A percentile compares a stretch with the other conserved stretches of the same genome.
Evolutionary conservation across 176 grass and related monocot genomes (phyloP).

Genomic region (Juncus inflexus): DNA sequence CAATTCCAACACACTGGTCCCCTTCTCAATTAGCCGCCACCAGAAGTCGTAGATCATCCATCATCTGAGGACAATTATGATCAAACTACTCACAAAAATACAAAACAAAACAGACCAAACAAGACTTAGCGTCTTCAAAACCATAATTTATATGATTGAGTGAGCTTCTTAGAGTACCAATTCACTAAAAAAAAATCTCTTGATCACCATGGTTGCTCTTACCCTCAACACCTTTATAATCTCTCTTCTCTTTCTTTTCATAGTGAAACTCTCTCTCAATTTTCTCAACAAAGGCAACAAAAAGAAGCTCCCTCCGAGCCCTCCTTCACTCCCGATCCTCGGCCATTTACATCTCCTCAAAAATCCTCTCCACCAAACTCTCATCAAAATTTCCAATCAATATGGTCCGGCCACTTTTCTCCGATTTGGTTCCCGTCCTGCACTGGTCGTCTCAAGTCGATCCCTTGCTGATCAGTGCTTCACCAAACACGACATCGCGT

Average conservation of each 20-base stretch:
- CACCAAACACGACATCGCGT: conserved; percentile 27
- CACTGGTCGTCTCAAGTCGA: conserved; percentile 20
- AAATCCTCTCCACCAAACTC: conserved; percentile 14
- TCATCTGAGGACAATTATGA: no score
- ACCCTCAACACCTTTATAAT: background rate
- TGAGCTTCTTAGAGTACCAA: no score
- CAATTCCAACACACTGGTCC: no score
- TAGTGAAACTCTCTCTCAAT: background rate
- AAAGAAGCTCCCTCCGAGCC: conserved; percentile 18
- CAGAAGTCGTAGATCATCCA: no score
- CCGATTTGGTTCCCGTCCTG: conserved; percentile 16
- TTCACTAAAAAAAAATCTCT: no score
- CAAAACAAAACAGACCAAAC: no score
- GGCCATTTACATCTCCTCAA: conserved; percentile 37
- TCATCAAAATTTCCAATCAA: background rate
- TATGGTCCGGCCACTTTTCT: conserved; percentile 16
- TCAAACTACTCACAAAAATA: no score
- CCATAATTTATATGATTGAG: no score
- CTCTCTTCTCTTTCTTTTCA: background rate
- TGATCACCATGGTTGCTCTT: no score
- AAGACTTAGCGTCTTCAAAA: no score
- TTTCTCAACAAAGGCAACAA: background rate
- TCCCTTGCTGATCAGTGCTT: conserved; percentile 29
- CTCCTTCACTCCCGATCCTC: conserved; percentile 17
- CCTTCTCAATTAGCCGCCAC: no score